Evolutionary conservation across 495 filamentous ascomycete species (phyloP), one percentile per base, ranked within the genome.

Genomic region (Aspergillus homomorphus): DNA sequence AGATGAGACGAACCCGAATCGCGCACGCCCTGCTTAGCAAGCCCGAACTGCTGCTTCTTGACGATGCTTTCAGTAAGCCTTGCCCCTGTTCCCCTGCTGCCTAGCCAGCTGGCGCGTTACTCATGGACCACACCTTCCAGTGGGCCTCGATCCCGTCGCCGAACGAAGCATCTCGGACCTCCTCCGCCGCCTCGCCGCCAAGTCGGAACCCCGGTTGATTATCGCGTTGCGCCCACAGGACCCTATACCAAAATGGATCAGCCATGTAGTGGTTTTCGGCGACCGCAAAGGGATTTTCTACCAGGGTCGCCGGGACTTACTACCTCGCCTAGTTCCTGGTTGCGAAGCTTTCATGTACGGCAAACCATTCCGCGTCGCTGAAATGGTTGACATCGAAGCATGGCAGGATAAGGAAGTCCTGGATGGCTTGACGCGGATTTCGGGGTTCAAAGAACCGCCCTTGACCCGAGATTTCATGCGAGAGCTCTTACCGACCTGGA

Each of bases 131-230:
- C 26, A 23, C 20, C 18, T 28, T 54, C 15, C 57, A 83, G 77
- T 98, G 90, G 94, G 94, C 9, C 77, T 98, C 33, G 94, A 98
- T 68, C 94, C 94, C 21, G 82, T 84, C 20, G 92, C 91, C 2
- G 78, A 87, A 10, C 74, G 76, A 28, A 80, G 80, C 12, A 69
- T 98, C 63, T 92, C 89, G 20, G 73, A 75, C 2, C 75, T 97
- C 42, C 79, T 97, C 8, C 72, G 83, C 59, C 69, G 75, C 0
- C 64, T 98, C 19, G 88, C 88, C 2, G 73, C 81, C 57, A 81
- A 80, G 51, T 79, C 73, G 51, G 80, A 81, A 18, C 89, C 91
- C 5, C 81, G 89, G 33, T 73, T 97, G 19, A 74, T 98, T 15
- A 69, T 97, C 28, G 87, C 86, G 38, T 78, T 93, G 12, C 82